Evolutionary conservation across 305 asterid species (phyloP).

Genomic region (Solanum hybrid): DNA sequence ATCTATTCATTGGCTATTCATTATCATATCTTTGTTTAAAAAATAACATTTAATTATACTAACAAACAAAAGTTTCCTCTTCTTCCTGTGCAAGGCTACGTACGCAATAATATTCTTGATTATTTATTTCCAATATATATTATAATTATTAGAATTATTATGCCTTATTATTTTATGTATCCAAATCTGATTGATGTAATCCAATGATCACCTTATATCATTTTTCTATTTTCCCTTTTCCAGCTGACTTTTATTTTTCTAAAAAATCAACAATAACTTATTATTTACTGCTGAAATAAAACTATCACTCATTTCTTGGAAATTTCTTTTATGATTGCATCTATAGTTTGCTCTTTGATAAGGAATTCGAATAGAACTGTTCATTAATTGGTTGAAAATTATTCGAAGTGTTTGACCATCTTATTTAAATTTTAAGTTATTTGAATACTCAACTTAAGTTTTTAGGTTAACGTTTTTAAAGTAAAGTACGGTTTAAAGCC

Average conservation of each 20-base stretch:
- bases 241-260: neutral
- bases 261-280: neutral
- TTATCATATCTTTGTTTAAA: neutral
- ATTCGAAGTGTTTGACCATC: neutral
- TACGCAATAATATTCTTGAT: neutral
- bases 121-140: neutral
- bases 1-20: neutral
- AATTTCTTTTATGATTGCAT: neutral
- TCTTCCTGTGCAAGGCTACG: neutral
- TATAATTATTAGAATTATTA: neutral
- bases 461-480: neutral
- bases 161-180: slow-evolving; percentile 2
- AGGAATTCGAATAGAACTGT: neutral
- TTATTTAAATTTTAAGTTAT: neutral
- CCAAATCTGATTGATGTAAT: neutral
- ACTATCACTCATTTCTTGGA: neutral
- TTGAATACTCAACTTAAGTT: neutral
- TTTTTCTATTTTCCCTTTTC: neutral
- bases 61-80: neutral
- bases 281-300: neutral
- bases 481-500: neutral
- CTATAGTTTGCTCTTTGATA: neutral
- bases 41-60: slow-evolving; percentile 1
- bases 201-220: neutral
- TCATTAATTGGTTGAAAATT: neutral